A percentile compares a stretch with the other conserved stretches of the same genome.
Conservation (phyloP, 495 filamentous ascomycete genomes). For the Penicillium verhagenii region DNA sequence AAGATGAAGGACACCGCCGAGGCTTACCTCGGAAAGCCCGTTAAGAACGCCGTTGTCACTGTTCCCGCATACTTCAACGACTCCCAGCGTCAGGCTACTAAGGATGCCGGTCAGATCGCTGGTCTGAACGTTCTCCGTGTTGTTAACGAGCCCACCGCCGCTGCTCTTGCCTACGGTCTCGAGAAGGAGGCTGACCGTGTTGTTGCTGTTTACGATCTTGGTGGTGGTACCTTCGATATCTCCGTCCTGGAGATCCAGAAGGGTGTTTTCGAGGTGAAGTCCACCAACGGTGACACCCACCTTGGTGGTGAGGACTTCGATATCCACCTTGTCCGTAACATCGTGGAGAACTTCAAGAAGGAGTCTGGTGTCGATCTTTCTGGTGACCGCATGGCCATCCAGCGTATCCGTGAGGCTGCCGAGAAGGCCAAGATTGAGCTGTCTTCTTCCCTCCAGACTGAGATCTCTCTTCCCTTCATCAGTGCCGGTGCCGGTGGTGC, state of each 20-base stretch:
- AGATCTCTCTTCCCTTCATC: conserved; percentile 96
- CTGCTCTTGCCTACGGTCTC: conserved; percentile 90
- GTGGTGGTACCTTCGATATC: conserved; percentile 99
- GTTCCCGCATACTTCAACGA: conserved; percentile 99
- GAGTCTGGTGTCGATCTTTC: conserved; percentile 90
- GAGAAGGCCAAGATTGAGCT: conserved; percentile 99
- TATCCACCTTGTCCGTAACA: conserved; percentile 90
- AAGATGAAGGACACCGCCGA: conserved; percentile 99
- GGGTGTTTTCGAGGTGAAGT: conserved; percentile 98
- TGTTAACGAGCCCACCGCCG: conserved; percentile 94
- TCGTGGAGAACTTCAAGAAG: conserved; percentile 95
- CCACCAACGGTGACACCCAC: conserved; percentile 97
- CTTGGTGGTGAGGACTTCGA: conserved; percentile 99
- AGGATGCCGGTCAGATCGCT: conserved; percentile 95
- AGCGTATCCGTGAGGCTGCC: conserved; percentile 97
- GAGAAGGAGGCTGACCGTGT: conserved; percentile 90
- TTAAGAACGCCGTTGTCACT: conserved; percentile 95
- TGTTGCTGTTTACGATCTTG: conserved; percentile 95
- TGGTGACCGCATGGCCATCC: conserved; percentile 95
- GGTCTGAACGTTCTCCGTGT: conserved; percentile 96
- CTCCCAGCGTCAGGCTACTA: conserved; percentile 95
- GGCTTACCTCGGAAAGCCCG: conserved; percentile 78
- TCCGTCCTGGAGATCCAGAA: conserved; percentile 96
- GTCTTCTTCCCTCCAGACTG: conserved; percentile 92
- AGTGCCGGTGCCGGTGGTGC: conserved; percentile 91